Evolutionary conservation across 2,329 filamentous ascomycete species (phyloP).

Genomic region (Talaromyces sp.): DNA sequence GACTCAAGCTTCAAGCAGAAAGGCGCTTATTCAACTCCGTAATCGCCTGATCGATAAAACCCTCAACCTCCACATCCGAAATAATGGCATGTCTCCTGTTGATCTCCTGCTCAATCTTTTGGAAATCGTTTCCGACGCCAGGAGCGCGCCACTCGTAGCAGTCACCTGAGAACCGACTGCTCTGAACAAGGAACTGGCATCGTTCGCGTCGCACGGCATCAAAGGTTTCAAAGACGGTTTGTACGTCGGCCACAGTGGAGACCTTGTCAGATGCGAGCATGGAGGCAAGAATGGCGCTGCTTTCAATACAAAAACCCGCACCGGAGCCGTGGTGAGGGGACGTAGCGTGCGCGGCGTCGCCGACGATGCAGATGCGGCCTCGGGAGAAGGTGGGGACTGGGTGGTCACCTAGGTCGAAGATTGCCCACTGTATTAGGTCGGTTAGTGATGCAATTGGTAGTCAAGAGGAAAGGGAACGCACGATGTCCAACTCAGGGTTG

Average conservation of each 20-base stretch:
- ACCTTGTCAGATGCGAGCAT: constrained; percentile 26
- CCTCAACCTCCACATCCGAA: not conserved
- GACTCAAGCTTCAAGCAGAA: not conserved
- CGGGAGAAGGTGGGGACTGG: not conserved
- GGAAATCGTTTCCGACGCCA: constrained; percentile 28
- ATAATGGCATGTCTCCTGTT: constrained; percentile 20
- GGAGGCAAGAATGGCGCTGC: constrained; percentile 29
- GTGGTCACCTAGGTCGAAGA: not conserved
- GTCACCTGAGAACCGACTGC: constrained; percentile 46
- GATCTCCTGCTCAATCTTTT: constrained; percentile 26
- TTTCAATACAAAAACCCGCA: constrained; percentile 22
- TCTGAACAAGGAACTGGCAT: constrained; percentile 51
- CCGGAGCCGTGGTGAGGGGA: constrained; percentile 36
- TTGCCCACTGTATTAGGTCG: not conserved
- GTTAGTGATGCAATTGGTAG: not conserved
- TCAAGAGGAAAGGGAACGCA: not conserved
- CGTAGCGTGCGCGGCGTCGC: constrained; percentile 41
- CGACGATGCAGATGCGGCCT: constrained; percentile 31
- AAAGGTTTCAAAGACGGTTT: constrained; percentile 50
- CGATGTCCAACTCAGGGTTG: constrained; percentile 10
- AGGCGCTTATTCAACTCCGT: not conserved
- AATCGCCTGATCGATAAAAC: not conserved
- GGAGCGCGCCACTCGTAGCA: constrained; percentile 29
- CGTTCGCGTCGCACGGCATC: constrained; percentile 51
- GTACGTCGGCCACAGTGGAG: not conserved